Percentiles rank a stretch among this genome's conserved stretches.
phyloP scores from a whole-genome alignment of 257 asterid species.

The Apocynum venetum region DNA sequence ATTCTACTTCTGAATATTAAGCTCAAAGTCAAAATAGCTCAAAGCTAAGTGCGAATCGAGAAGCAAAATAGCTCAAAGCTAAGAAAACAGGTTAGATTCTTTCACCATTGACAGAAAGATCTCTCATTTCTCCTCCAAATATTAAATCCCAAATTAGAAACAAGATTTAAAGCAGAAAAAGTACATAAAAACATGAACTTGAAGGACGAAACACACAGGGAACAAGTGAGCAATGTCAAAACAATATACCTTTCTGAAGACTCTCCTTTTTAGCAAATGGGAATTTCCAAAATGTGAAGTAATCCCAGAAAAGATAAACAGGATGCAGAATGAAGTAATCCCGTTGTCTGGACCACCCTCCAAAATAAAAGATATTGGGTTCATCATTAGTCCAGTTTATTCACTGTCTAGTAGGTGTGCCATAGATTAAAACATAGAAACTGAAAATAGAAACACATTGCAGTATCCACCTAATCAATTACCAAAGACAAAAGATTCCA shows the following conservation, averaged over 20 bases:
- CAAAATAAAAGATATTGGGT: not conserved
- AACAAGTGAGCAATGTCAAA: not conserved
- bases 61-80: conserved; percentile 7
- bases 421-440: no score
- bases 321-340: not conserved
- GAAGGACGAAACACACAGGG: not conserved
- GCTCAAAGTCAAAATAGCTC: conserved; percentile 2
- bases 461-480: no score
- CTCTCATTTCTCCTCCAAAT: conserved; percentile 9
- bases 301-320: conserved; percentile 8
- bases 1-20: conserved; percentile 8
- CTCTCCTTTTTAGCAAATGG: conserved; percentile 6
- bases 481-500: no score
- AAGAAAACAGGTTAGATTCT: conserved; percentile 4
- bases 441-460: no score
- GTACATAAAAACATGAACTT: not conserved
- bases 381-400: not conserved
- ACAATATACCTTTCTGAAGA: conserved; percentile 5
- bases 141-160: conserved; percentile 13
- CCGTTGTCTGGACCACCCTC: not conserved
- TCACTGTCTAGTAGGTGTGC: no score
- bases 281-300: not conserved
- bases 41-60: not conserved
- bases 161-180: not conserved
- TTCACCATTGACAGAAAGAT: conserved; percentile 4